Evolutionary conservation across 257 asterid species (phyloP).

Genomic region (Ajuga chamaepitys): DNA sequence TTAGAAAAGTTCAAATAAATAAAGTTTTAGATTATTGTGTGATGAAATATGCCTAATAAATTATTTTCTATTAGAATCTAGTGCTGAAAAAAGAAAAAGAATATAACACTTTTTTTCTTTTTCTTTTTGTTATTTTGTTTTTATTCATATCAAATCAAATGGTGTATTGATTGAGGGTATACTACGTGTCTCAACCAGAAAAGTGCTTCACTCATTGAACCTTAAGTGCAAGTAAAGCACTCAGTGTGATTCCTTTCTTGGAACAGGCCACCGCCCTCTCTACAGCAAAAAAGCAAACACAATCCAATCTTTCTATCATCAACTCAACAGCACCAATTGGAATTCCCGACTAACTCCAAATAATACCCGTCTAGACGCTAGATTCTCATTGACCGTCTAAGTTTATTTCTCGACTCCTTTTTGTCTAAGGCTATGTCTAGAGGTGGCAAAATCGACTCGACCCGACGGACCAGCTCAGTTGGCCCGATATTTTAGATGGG

Average conservation of each 20-base stretch:
- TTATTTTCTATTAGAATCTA: background rate
- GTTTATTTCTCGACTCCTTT: too few species aligned
- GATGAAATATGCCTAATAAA: background rate
- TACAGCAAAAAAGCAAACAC: background rate
- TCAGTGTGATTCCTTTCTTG: conserved; percentile 28
- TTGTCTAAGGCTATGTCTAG: too few species aligned
- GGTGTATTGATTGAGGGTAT: background rate
- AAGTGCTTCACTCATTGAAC: background rate
- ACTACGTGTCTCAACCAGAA: conserved; percentile 11
- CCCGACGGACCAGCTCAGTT: too few species aligned
- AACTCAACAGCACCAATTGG: conserved; percentile 8
- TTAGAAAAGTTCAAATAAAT: background rate
- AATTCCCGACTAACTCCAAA: too few species aligned
- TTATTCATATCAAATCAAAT: background rate
- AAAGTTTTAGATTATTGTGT: background rate
- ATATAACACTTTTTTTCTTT: background rate
- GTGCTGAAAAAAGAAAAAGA: background rate
- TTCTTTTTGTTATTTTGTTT: background rate
- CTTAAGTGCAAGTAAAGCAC: conserved; percentile 16
- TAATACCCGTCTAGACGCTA: too few species aligned
- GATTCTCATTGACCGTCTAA: too few species aligned
- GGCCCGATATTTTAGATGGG: too few species aligned
- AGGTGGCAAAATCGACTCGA: too few species aligned
- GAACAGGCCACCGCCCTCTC: conserved; percentile 7
- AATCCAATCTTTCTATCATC: conserved; percentile 6